Percentiles rank a stretch among this genome's conserved stretches.
Evolutionary conservation across 192 early-diverging fungal genomes (phyloP).

Genomic region (Backusella psychrophila): DNA sequence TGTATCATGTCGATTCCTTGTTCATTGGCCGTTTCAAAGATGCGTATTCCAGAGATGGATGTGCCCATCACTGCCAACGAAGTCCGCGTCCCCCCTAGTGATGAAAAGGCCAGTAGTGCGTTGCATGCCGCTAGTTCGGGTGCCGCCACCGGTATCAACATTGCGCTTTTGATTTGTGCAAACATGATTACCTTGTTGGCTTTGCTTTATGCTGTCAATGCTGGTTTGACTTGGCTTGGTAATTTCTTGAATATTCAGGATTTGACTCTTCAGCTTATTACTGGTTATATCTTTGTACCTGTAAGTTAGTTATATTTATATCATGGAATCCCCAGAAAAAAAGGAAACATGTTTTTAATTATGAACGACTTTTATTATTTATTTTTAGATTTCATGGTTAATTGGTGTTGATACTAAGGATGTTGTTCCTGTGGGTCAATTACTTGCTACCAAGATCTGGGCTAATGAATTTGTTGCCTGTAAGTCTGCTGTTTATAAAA

Average conservation of each 20-base stretch:
- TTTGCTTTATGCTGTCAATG: constrained; percentile 66
- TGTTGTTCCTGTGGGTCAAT: constrained; percentile 54
- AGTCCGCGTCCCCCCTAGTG: constrained; percentile 52
- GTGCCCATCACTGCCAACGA: constrained; percentile 75
- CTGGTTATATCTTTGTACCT: constrained; percentile 80
- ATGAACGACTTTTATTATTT: background rate
- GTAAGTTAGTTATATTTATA: constrained; percentile 31
- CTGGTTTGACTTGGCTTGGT: constrained; percentile 67
- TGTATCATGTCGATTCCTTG: constrained; percentile 92
- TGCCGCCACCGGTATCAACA: constrained; percentile 75
- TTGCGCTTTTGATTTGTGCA: constrained; percentile 72
- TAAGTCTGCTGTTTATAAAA: background rate
- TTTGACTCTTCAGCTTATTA: constrained; percentile 66
- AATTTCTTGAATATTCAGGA: constrained; percentile 58
- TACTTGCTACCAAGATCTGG: constrained; percentile 73
- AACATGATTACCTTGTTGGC: constrained; percentile 76
- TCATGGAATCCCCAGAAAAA: background rate
- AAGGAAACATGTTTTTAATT: background rate
- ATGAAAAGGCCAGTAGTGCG: constrained; percentile 67
- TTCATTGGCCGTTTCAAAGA: constrained; percentile 80
- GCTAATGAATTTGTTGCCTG: constrained; percentile 93
- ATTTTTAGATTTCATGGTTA: constrained; percentile 53
- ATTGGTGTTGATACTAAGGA: constrained; percentile 42
- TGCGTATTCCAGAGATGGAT: constrained; percentile 83
- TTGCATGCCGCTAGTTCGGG: constrained; percentile 84